phyloP scores from a whole-genome alignment of 2,329 filamentous ascomycete species.

The Aspergillus carbonarius region DNA sequence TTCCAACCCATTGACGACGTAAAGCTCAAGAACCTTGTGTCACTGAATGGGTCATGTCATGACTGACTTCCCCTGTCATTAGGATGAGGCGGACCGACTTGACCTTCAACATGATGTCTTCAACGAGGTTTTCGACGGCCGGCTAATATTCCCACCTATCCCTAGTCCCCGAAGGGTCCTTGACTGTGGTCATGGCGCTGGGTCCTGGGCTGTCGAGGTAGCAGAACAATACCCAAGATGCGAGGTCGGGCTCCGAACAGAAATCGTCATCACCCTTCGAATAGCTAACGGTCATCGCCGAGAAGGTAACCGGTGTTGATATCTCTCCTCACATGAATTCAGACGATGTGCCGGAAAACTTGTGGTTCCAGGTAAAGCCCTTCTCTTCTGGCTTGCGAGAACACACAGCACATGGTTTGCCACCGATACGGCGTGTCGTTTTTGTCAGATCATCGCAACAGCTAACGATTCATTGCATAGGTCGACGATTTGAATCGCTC shows the following conservation, averaged over 20 bases:
- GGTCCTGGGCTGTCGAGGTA: conserved; percentile 68
- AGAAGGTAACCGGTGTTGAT: conserved; percentile 68
- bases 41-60: conserved; percentile 12
- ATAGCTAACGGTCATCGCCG: conserved; percentile 18
- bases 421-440: no score
- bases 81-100: conserved; percentile 69
- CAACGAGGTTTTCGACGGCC: conserved; percentile 62
- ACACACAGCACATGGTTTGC: background rate
- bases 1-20: conserved; percentile 72
- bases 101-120: conserved; percentile 64
- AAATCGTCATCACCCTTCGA: conserved; percentile 2
- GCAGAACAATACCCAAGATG: conserved; percentile 64
- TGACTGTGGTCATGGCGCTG: conserved; percentile 72
- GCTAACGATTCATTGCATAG: conserved; percentile 27
- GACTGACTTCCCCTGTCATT: conserved; percentile 8
- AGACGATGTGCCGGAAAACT: conserved; percentile 63
- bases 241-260: conserved; percentile 51
- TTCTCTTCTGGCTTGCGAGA: background rate
- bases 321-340: conserved; percentile 69
- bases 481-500: conserved; percentile 69
- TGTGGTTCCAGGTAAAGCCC: conserved; percentile 61
- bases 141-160: conserved; percentile 69
- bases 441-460: background rate
- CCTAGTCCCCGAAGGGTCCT: conserved; percentile 59
- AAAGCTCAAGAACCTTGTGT: conserved; percentile 17